These are phyloP conservation scores for Lactuca saligna DNA, from an alignment of 129 eudicot genomes.

Conservation along the genomic window DNA sequence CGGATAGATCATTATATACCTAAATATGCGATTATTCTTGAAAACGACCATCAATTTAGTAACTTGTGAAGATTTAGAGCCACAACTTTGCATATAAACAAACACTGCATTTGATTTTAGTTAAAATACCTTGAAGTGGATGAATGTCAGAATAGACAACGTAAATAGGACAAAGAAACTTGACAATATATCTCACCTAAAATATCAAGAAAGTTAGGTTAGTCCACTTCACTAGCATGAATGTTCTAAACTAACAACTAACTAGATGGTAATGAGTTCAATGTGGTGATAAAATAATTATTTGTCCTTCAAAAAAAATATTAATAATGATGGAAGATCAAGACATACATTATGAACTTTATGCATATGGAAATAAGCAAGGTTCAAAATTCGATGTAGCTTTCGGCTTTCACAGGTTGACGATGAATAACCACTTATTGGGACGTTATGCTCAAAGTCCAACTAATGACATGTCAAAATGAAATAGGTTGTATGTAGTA, in stretches of 20 bases:
- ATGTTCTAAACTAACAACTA: too few species aligned
- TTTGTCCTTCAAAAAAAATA: too few species aligned
- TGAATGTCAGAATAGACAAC: not conserved
- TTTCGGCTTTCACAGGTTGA: constrained; percentile 13
- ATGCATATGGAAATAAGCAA: constrained; percentile 3
- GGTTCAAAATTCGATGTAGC: constrained; percentile 9
- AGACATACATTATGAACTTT: not conserved
- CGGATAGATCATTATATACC: constrained; percentile 16
- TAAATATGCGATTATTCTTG: constrained; percentile 18
- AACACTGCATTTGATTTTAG: not conserved
- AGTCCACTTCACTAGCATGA: too few species aligned
- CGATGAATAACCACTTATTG: not conserved
- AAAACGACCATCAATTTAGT: constrained; percentile 6
- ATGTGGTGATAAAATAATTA: too few species aligned
- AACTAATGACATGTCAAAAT: not conserved
- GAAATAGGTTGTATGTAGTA: not conserved
- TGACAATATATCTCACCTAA: not conserved
- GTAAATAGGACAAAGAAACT: not conserved
- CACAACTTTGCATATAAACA: constrained; percentile 16
- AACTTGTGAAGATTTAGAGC: not conserved
- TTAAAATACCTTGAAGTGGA: not conserved
- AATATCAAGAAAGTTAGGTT: not conserved
- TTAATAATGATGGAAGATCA: not conserved
- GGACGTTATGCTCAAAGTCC: not conserved
- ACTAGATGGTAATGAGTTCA: too few species aligned